Evolutionary conservation across 129 eudicot genomes (phyloP), one percentile per base, ranked within the genome.

Genomic region (Flaveria ramosissima): DNA sequence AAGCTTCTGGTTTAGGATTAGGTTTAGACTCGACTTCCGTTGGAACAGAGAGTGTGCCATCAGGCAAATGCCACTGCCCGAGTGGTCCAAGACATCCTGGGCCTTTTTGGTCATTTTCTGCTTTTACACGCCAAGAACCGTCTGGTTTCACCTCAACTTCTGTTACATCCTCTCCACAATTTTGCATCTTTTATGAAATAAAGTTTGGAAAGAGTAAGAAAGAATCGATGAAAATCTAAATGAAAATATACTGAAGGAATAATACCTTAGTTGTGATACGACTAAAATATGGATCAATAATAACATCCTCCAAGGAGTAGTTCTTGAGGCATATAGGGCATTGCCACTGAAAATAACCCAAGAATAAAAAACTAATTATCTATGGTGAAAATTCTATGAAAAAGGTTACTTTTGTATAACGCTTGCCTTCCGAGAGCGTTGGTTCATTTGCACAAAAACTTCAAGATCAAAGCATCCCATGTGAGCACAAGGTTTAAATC

Each of bases 401-500:
- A 30, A 36, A 14, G 36, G 17, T 9, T 24, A 17, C 41, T n/a
- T 46, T 53, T 41, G n/a, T 46, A 76, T 45, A 70, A 71, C 59
- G 68, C 90, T 89, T 87, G 88, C 98, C 98, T 93, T 93, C 65
- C 97, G 90, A 72, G 97, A 93, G 27, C 98, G 89, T 73, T 90
- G 96, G 67, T 89, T 89, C 98, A 93, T 91, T 80, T 91, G 93
- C 45, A 93, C 88, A 81, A 93, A 93, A 17, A 92, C 92, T 26
- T 91, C 91, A 24, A 93, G 96, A 87, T 93, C 98, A 79, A 93
- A 93, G 79, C 98, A 93, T 45, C 97, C 97, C 98, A 93, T 93
- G 82, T 93, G 98, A 27, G 60, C 87, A 84, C 98, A 93, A 50
- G 93, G 96, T 73, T 86, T 93, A 62, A 93, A 93, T 84, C 98